A percentile compares a stretch with the other conserved stretches of the same genome.
Evolutionary conservation across 73 alveolate species (phyloP).

Genomic region (Durusdinium trenchii): DNA sequence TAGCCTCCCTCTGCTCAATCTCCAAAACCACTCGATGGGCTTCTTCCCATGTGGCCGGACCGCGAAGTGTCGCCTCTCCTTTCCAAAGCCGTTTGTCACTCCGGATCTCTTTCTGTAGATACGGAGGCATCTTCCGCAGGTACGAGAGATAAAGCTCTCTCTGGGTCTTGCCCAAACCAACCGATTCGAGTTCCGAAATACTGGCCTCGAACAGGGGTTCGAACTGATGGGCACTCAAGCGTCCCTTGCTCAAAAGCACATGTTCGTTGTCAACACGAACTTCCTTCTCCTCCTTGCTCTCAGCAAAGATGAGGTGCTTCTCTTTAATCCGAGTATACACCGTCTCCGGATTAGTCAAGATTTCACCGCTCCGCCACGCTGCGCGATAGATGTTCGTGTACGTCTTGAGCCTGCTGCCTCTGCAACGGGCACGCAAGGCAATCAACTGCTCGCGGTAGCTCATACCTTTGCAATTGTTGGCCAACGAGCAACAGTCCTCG

Average conservation of each 20-base stretch:
- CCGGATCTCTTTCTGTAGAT: conserved; percentile 35
- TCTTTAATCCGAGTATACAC: neutral
- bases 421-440: neutral
- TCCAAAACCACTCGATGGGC: conserved; percentile 22
- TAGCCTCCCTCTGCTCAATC: conserved; percentile 28
- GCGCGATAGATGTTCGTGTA: neutral
- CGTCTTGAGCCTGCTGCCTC: neutral
- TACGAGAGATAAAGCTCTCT: neutral
- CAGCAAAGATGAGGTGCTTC: neutral
- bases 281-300: neutral
- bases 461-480: conserved; percentile 27
- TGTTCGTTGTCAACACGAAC: conserved; percentile 9
- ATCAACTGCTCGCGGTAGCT: neutral
- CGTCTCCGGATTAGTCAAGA: neutral
- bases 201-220: conserved; percentile 25
- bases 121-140: conserved; percentile 18
- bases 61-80: neutral
- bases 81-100: neutral
- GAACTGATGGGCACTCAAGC: neutral
- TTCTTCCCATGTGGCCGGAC: conserved; percentile 10
- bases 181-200: neutral
- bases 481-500: conserved; percentile 8
- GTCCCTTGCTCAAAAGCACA: neutral
- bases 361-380: neutral
- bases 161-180: conserved; percentile 32